A percentile compares a stretch with the other conserved stretches of the same genome.
Conservation (phyloP, 805 yeast genomes). For the Dipodascopsis tothii region DNA sequence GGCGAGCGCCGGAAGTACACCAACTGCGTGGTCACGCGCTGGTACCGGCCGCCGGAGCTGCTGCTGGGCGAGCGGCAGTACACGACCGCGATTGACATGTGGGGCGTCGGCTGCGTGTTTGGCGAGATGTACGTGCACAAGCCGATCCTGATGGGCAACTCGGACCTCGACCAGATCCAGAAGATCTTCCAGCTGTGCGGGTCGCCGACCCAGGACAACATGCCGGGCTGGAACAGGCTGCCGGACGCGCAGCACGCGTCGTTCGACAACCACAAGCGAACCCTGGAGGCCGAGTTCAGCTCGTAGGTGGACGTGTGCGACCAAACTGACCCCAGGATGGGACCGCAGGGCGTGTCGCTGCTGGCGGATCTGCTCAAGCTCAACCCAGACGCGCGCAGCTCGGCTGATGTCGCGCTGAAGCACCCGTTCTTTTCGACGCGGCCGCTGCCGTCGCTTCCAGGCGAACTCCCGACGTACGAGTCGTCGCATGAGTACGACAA, state of each 20-base stretch:
- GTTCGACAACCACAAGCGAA: conserved; percentile 13
- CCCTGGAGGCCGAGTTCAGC: conserved; percentile 40
- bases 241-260: conserved; percentile 38
- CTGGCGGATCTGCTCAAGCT: conserved; percentile 55
- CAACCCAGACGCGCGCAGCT: conserved; percentile 65
- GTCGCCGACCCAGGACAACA: conserved; percentile 81
- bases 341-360: conserved; percentile 46
- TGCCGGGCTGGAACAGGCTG: conserved; percentile 82
- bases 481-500: conserved; percentile 82
- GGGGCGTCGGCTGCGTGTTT: conserved; percentile 93
- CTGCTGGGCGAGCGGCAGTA: conserved; percentile 76
- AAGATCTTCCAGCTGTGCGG: conserved; percentile 77
- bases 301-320: conserved; percentile 32
- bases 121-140: conserved; percentile 77
- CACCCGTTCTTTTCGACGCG: conserved; percentile 60
- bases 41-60: conserved; percentile 96
- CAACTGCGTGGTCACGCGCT: conserved; percentile 82
- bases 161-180: conserved; percentile 84
- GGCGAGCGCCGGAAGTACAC: conserved; percentile 40
- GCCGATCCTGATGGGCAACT: conserved; percentile 78
- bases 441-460: conserved; percentile 56
- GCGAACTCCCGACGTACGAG: conserved; percentile 60
- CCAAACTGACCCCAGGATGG: conserved; percentile 10
- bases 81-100: conserved; percentile 91
- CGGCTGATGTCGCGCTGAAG: conserved; percentile 69